These are phyloP conservation scores for Ustanciosporium gigantosporum DNA, from an alignment of 1,284 basidiomycete species.

Conservation along the genomic window DNA sequence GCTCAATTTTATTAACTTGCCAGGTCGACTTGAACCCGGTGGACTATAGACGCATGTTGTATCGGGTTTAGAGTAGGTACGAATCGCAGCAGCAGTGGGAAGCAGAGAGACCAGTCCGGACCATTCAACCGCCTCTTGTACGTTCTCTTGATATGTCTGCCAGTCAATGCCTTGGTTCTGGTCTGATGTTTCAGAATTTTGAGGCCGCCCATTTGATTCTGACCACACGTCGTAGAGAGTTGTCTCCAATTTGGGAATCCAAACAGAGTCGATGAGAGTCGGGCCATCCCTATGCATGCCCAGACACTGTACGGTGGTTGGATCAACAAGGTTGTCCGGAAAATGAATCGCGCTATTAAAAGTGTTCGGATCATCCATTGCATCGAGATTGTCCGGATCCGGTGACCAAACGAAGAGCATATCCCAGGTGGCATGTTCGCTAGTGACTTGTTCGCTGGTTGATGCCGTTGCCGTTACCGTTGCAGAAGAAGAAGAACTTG, in stretches of 20 bases:
- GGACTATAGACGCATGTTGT: slow-evolving; percentile 21
- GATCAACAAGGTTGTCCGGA: slow-evolving; percentile 18
- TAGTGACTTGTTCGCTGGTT: slow-evolving; percentile 6
- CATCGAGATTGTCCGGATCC: background rate
- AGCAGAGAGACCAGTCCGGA: slow-evolving; percentile 14
- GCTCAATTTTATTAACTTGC: slow-evolving; percentile 11
- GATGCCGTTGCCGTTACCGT: background rate
- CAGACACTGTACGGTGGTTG: slow-evolving; percentile 5
- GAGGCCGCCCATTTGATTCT: background rate
- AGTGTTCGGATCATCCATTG: background rate
- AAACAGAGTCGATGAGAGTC: slow-evolving; percentile 13
- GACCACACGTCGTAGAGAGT: slow-evolving; percentile 3
- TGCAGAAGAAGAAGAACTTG: background rate
- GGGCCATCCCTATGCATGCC: background rate
- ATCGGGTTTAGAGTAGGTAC: slow-evolving; percentile 15
- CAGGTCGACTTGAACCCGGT: slow-evolving; percentile 6
- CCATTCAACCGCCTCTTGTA: slow-evolving; percentile 37
- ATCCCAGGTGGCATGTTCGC: slow-evolving; percentile 34
- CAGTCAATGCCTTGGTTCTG: slow-evolving; percentile 4
- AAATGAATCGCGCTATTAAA: slow-evolving; percentile 19
- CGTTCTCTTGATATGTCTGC: slow-evolving; percentile 6
- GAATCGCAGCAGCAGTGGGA: slow-evolving; percentile 9
- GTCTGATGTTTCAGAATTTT: no score
- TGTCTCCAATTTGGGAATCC: slow-evolving; percentile 21
- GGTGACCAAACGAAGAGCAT: slow-evolving; percentile 41